phyloP scores from a whole-genome alignment of 306 rosid genomes.

The Datisca glomerata region DNA sequence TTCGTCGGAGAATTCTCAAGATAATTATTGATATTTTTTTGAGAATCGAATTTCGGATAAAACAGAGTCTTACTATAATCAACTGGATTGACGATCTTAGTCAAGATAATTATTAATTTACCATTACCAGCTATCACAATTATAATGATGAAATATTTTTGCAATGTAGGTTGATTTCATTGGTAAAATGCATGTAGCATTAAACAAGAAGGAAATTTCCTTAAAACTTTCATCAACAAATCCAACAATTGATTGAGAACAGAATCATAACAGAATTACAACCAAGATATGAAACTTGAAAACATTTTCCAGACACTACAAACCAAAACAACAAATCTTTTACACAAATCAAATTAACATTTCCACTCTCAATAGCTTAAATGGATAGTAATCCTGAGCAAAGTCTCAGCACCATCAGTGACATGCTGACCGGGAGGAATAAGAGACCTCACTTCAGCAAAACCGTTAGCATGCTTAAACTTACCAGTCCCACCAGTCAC shows the following conservation, averaged over 20 bases:
- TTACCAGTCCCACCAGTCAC: conserved; percentile 83
- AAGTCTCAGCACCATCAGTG: conserved; percentile 79
- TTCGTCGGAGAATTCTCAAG: too few species aligned
- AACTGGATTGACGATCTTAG: too few species aligned
- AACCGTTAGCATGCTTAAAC: conserved; percentile 60
- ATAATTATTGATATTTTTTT: too few species aligned
- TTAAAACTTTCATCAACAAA: conserved; percentile 2
- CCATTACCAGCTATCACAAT: too few species aligned
- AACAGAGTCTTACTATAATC: too few species aligned
- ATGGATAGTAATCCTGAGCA: conserved; percentile 55
- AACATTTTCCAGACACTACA: conserved; percentile 10
- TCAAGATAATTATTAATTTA: too few species aligned
- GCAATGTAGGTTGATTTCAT: too few species aligned
- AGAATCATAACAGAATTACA: conserved; percentile 7
- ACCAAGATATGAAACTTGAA: not conserved
- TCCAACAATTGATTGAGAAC: not conserved
- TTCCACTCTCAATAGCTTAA: conserved; percentile 31
- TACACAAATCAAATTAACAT: conserved; percentile 1
- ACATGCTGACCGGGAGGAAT: conserved; percentile 72
- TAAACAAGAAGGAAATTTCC: not conserved
- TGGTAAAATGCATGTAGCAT: too few species aligned
- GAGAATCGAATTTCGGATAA: too few species aligned
- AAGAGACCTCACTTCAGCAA: conserved; percentile 60
- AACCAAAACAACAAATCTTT: conserved; percentile 28
- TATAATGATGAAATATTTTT: too few species aligned